Evolutionary conservation across 768 basidiomycete genomes (phyloP).

Genomic region (Leucosporidium yakuticum): DNA sequence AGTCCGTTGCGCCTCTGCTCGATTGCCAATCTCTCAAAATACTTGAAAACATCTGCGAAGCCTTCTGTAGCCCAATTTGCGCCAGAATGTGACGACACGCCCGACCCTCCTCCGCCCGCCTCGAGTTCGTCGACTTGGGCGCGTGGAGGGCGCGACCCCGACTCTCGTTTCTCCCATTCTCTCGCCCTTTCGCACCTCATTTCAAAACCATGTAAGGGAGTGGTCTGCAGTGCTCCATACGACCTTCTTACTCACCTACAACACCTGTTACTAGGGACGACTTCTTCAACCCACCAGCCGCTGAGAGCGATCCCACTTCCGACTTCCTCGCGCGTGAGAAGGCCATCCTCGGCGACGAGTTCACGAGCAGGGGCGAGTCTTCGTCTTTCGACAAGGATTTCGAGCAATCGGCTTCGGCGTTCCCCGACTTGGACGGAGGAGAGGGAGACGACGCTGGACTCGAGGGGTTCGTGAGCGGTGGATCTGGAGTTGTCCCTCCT

Average conservation of each 20-base stretch:
- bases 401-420: slow-evolving; percentile 71
- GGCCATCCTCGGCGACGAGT: slow-evolving; percentile 21
- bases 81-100: too few relatives aligned
- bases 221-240: too few relatives aligned
- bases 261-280: slow-evolving; percentile 29
- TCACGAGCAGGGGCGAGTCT: slow-evolving; percentile 9
- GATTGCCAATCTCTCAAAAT: too few relatives aligned
- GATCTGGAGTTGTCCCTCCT: slow-evolving; percentile 43
- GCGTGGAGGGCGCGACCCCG: too few relatives aligned
- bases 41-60: too few relatives aligned
- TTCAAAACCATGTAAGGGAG: too few relatives aligned
- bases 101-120: too few relatives aligned
- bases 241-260: too few relatives aligned
- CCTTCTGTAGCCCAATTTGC: too few relatives aligned
- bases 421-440: slow-evolving; percentile 61
- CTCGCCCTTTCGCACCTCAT: background rate
- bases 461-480: slow-evolving; percentile 48
- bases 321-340: slow-evolving; percentile 36
- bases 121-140: too few relatives aligned
- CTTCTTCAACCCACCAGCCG: slow-evolving; percentile 17
- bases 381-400: slow-evolving; percentile 65
- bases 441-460: slow-evolving; percentile 51
- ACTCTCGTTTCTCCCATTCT: background rate
- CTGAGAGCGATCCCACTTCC: slow-evolving; percentile 14
- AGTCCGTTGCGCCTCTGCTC: too few relatives aligned